Evolutionary conservation across 2,329 filamentous ascomycete genomes (phyloP), one percentile per base, ranked within the genome.

Genomic region (Scedosporium apiospermum): DNA sequence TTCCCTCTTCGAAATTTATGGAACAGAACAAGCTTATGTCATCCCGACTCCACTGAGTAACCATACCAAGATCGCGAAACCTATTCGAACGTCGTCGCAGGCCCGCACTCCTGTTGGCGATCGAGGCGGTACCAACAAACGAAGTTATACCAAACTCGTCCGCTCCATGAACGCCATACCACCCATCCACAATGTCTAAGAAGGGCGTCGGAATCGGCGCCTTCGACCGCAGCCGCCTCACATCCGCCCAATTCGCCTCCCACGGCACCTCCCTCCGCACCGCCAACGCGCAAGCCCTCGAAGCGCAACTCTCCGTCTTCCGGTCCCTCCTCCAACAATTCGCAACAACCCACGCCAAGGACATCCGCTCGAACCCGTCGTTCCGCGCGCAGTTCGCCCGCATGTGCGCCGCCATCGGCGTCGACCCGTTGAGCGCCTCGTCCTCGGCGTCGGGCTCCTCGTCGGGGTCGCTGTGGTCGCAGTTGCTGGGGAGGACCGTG

Each of bases 341-440:
- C 76, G 91, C 93, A 55, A 84, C 93, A 71, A 96, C 93, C 59
- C 95, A 99, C 81, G 90, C 89, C 68, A 92, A 93, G 72, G 95
- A 96, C 70, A 99, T 99, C 64, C 93, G 93, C 66, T 96, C 92
- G 2, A 93, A 98, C 73, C 95, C 95, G 5, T 88, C 86, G 7
- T 99, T 99, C 75, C 91, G 95, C 65, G 92, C 93, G 41, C 93
- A 99, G 76, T 99, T 99, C 72, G 93, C 95, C 3, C 91, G 93
- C 73, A 99, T 99, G 95, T 99, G 95, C 77, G 87, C 92, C 70
- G 92, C 93, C 65, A 97, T 99, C 68, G 95, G 95, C 58, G 92
- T 99, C 12, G 95, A 99, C 74, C 96, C 95, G 2, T 81, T 99
- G 18, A 91, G 92, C 34, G 73, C 73, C 65, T 77, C 73, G 73